Percentiles rank a stretch among this genome's conserved stretches.
These are phyloP conservation scores for Leptographium radiaticola DNA, from an alignment of 2,329 filamentous ascomycete species.

Conservation along the genomic window DNA sequence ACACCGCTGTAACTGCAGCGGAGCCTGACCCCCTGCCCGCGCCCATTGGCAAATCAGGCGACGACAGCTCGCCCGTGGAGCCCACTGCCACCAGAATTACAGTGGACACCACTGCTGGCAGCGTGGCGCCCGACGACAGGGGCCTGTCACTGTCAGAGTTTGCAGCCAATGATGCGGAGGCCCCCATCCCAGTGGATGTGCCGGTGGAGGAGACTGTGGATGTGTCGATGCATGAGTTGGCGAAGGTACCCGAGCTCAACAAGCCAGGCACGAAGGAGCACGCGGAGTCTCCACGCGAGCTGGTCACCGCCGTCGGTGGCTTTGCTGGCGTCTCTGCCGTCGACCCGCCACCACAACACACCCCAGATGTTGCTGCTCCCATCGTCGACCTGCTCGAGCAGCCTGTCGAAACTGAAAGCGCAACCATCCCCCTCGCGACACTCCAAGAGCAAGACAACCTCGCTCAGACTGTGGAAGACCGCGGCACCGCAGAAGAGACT, in stretches of 20 bases:
- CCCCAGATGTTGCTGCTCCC: background rate
- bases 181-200: background rate
- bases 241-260: background rate
- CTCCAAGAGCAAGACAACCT: background rate
- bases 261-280: background rate
- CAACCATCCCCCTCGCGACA: background rate
- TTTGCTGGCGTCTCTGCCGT: background rate
- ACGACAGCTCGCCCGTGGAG: background rate
- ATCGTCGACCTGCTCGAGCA: background rate
- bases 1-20: background rate
- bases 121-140: background rate
- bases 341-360: background rate
- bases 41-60: background rate
- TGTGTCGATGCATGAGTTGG: background rate
- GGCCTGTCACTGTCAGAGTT: background rate
- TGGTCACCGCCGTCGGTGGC: background rate
- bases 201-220: background rate
- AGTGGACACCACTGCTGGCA: background rate
- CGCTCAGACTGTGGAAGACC: background rate
- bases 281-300: background rate
- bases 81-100: background rate
- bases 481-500: background rate
- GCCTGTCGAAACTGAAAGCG: background rate
- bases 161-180: background rate
- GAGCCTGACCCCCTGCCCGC: background rate